Percentiles rank a stretch among this genome's conserved stretches.
Conservation (phyloP, 805 yeast genomes). For the Saccharomycopsis oosterbeekiorum region DNA sequence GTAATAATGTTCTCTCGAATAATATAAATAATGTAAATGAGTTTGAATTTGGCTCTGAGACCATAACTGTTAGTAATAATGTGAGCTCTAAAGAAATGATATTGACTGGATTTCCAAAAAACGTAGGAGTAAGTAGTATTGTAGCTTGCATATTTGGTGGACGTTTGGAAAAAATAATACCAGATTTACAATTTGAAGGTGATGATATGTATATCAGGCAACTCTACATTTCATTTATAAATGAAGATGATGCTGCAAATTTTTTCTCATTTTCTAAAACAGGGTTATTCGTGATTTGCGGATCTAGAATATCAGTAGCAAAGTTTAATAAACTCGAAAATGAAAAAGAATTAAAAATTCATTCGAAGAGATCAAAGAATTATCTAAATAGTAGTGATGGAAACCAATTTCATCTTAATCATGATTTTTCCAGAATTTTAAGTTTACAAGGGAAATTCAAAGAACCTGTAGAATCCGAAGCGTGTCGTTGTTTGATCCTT, state of each 20-base stretch:
- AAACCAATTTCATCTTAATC: background rate
- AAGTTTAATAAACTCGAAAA: conserved; percentile 22
- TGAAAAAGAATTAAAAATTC: background rate
- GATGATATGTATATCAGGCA: conserved; percentile 22
- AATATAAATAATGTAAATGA: background rate
- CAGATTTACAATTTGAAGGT: conserved; percentile 5
- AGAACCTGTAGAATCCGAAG: conserved; percentile 20
- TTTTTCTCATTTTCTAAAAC: conserved; percentile 44
- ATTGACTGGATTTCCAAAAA: conserved; percentile 31
- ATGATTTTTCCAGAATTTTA: background rate
- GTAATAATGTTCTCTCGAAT: background rate
- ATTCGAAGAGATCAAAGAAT: background rate
- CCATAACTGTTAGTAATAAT: background rate
- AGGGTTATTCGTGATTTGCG: conserved; percentile 51
- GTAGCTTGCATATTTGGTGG: conserved; percentile 59
- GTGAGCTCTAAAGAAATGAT: conserved; percentile 22
- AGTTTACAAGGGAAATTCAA: background rate
- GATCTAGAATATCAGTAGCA: conserved; percentile 29
- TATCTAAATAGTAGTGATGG: conserved; percentile 29
- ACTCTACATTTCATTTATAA: conserved; percentile 38
- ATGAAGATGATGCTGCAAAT: conserved; percentile 40
- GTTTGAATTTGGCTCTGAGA: background rate
- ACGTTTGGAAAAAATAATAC: conserved; percentile 44
- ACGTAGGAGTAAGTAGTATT: conserved; percentile 39
- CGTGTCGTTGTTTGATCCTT: conserved; percentile 47